phyloP scores from a whole-genome alignment of 2,329 filamentous ascomycete genomes.

The Colletotrichum agaves region DNA sequence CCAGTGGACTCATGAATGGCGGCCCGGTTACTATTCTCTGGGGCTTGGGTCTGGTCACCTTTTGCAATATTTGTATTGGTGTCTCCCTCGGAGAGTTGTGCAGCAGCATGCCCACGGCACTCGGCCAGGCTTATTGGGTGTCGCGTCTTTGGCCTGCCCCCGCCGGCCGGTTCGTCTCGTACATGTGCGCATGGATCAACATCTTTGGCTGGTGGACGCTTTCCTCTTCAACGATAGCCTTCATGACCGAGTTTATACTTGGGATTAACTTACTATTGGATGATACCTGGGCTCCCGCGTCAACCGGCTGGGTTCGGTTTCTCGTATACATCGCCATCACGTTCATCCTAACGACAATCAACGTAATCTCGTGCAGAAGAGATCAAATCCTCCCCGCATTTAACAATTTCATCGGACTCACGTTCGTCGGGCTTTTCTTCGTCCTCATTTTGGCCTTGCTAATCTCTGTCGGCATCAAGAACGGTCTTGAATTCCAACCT shows the following conservation, averaged over 20 bases:
- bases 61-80: constrained; percentile 64
- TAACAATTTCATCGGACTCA: constrained; percentile 66
- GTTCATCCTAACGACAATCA: constrained; percentile 58
- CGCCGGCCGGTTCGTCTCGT: constrained; percentile 61
- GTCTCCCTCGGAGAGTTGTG: constrained; percentile 66
- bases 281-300: constrained; percentile 55
- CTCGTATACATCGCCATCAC: constrained; percentile 65
- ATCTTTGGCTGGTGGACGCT: constrained; percentile 69
- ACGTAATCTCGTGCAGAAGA: constrained; percentile 61
- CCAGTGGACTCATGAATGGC: constrained; percentile 63
- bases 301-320: constrained; percentile 63
- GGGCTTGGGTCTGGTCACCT: constrained; percentile 63
- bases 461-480: constrained; percentile 60
- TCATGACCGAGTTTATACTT: constrained; percentile 67
- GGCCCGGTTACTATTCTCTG: constrained; percentile 65
- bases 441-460: constrained; percentile 62
- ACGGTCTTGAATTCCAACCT: constrained; percentile 57
- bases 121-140: constrained; percentile 70
- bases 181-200: constrained; percentile 70
- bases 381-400: constrained; percentile 60
- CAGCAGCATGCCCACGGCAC: constrained; percentile 68
- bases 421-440: constrained; percentile 63
- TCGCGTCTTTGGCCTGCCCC: constrained; percentile 51
- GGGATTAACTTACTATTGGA: constrained; percentile 67
- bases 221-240: constrained; percentile 65